Conservation (phyloP, 2,329 filamentous ascomycete species). For the Microcyclospora tardicrescens region DNA sequence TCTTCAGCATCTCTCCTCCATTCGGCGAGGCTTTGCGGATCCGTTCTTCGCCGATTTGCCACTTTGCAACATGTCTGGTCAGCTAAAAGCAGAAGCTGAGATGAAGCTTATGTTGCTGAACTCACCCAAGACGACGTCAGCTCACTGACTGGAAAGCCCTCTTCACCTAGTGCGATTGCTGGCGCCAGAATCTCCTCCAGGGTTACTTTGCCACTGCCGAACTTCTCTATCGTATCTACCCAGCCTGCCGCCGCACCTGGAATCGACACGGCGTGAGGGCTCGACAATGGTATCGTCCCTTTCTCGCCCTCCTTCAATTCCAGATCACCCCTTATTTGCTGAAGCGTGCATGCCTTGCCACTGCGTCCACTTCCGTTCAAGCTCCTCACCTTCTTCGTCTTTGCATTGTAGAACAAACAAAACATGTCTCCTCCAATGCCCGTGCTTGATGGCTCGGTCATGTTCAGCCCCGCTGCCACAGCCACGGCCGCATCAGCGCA, state of each 20-base stretch:
- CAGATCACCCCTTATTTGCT: slow-evolving; percentile 56
- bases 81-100: no score
- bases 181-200: slow-evolving; percentile 68
- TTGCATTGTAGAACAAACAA: slow-evolving; percentile 79
- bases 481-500: slow-evolving; percentile 94
- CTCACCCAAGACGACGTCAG: slow-evolving; percentile 56
- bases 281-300: slow-evolving; percentile 56
- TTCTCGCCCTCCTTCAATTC: slow-evolving; percentile 45
- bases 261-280: slow-evolving; percentile 70
- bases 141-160: slow-evolving; percentile 82
- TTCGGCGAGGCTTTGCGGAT: slow-evolving; percentile 72
- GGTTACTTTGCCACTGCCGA: slow-evolving; percentile 74
- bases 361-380: slow-evolving; percentile 90
- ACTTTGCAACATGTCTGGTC: no score
- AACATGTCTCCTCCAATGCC: slow-evolving; percentile 98
- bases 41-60: slow-evolving; percentile 33
- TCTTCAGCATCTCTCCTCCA: slow-evolving; percentile 74
- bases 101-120: slow-evolving; percentile 8
- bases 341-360: slow-evolving; percentile 54
- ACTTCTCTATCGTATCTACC: slow-evolving; percentile 76
- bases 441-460: slow-evolving; percentile 85
- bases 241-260: slow-evolving; percentile 88
- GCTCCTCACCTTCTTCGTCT: slow-evolving; percentile 66
- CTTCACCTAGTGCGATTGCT: slow-evolving; percentile 73
- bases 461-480: slow-evolving; percentile 80